A percentile compares a stretch with the other conserved stretches of the same genome.
Conservation (phyloP, 2,329 filamentous ascomycete species). For the Chaetothyriales sp. region DNA sequence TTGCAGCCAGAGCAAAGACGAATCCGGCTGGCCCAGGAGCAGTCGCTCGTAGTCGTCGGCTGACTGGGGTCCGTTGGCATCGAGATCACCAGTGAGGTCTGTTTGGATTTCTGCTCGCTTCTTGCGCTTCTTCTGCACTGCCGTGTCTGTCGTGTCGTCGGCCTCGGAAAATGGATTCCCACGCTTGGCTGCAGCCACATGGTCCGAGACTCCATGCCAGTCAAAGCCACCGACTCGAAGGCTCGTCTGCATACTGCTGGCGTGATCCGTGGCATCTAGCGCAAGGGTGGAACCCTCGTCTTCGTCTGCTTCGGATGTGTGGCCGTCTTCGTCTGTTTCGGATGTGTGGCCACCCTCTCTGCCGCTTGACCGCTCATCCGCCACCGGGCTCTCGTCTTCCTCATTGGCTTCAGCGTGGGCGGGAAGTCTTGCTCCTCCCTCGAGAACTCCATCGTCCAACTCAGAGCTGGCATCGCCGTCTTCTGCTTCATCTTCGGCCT, state of each 20-base stretch:
- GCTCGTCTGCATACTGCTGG: constrained; percentile 19
- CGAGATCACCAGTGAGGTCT: constrained; percentile 83
- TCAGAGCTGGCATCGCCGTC: constrained; percentile 26
- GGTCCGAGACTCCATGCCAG: constrained; percentile 52
- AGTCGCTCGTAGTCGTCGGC: constrained; percentile 87
- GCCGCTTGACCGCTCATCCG: constrained; percentile 25
- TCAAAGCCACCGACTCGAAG: constrained; percentile 69
- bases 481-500: constrained; percentile 33
- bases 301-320: constrained; percentile 19
- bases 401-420: constrained; percentile 31
- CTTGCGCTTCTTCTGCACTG: constrained; percentile 50
- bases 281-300: constrained; percentile 26
- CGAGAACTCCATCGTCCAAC: constrained; percentile 22
- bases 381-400: constrained; percentile 19
- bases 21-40: constrained; percentile 80
- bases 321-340: constrained; percentile 26
- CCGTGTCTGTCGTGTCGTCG: constrained; percentile 34
- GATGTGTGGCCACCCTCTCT: constrained; percentile 25
- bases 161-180: constrained; percentile 41
- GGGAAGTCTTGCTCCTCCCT: constrained; percentile 22
- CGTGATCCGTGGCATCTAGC: constrained; percentile 22
- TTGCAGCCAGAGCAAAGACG: constrained; percentile 83
- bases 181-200: constrained; percentile 18
- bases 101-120: constrained; percentile 66
- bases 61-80: constrained; percentile 75